Conservation (phyloP, 345 rosid genomes). For the Capsella bursapastoris region DNA sequence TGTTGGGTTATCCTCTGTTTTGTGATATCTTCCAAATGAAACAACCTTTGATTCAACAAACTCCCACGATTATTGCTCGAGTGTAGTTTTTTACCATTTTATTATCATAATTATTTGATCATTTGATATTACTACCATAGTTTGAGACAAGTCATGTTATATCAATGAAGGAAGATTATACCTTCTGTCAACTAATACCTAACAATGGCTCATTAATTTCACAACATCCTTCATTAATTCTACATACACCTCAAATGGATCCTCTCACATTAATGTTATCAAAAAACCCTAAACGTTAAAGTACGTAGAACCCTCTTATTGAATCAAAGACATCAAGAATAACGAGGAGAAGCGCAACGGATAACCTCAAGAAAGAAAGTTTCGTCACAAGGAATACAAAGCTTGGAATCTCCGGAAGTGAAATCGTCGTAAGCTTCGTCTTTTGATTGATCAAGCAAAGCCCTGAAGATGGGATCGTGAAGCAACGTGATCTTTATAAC, state of each 20-base stretch:
- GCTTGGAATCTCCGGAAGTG: conserved; percentile 58
- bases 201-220: conserved; percentile 3
- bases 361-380: conserved; percentile 66
- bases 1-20: conserved; percentile 24
- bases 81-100: conserved; percentile 8
- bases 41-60: conserved; percentile 13
- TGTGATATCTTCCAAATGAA: conserved; percentile 36
- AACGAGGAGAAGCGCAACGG: conserved; percentile 46
- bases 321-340: conserved; percentile 4
- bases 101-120: neutral
- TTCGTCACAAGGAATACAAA: conserved; percentile 83
- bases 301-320: neutral
- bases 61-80: conserved; percentile 24
- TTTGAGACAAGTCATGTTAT: neutral
- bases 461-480: conserved; percentile 72
- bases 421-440: conserved; percentile 68
- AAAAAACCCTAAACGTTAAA: neutral
- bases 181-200: neutral
- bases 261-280: neutral
- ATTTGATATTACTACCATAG: conserved; percentile 3
- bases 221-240: conserved; percentile 17
- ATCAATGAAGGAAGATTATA: neutral
- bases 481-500: conserved; percentile 72
- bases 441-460: conserved; percentile 71
- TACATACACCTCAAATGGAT: conserved; percentile 17